These are phyloP conservation scores for Trichoderma hamatum DNA, from an alignment of 2,329 filamentous ascomycete genomes.

Conservation along the genomic window DNA sequence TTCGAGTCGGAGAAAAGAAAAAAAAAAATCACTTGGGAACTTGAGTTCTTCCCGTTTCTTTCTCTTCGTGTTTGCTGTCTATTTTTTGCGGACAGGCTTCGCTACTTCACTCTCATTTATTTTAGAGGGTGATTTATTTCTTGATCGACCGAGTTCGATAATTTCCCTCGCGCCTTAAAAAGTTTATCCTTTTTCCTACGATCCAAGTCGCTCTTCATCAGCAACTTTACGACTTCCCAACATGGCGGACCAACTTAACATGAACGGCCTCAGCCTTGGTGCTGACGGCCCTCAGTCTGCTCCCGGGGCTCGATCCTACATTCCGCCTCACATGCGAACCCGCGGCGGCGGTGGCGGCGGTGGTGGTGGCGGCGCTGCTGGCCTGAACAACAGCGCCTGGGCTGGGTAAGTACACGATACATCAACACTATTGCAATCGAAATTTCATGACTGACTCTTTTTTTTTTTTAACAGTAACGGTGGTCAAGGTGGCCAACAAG, in stretches of 20 bases:
- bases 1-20: slow-evolving; percentile 40
- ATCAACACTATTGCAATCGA: not conserved
- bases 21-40: slow-evolving; percentile 34
- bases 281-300: slow-evolving; percentile 42
- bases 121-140: slow-evolving; percentile 38
- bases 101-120: slow-evolving; percentile 36
- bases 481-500: slow-evolving; percentile 4
- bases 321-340: slow-evolving; percentile 79
- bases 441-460: not conserved
- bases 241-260: slow-evolving; percentile 86
- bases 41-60: slow-evolving; percentile 40
- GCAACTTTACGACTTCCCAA: slow-evolving; percentile 43
- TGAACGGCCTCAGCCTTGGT: slow-evolving; percentile 71
- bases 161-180: slow-evolving; percentile 12
- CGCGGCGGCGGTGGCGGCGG: slow-evolving; percentile 44
- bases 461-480: not conserved
- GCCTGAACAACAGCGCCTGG: slow-evolving; percentile 42
- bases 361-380: slow-evolving; percentile 29
- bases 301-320: slow-evolving; percentile 67
- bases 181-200: slow-evolving; percentile 2
- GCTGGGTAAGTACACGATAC: slow-evolving; percentile 42
- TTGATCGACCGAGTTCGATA: slow-evolving; percentile 29
- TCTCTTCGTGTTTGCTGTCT: slow-evolving; percentile 39
- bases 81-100: slow-evolving; percentile 36
- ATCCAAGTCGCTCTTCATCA: slow-evolving; percentile 28